phyloP scores from a whole-genome alignment of 306 rosid genomes.

The Trichosanthes truncata region DNA sequence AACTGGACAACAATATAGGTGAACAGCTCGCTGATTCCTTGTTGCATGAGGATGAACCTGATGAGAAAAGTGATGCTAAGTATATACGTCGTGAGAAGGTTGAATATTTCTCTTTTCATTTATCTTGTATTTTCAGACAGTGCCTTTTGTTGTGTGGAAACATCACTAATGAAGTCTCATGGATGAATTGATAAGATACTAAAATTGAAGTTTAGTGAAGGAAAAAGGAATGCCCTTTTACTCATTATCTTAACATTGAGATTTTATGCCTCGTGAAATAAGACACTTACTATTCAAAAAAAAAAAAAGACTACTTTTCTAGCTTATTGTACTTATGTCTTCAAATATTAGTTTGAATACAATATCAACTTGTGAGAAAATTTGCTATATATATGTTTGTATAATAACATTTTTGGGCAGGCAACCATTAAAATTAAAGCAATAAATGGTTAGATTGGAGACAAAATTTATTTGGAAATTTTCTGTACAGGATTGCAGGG shows the following conservation, averaged over 20 bases:
- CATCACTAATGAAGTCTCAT: not conserved
- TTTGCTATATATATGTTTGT: not conserved
- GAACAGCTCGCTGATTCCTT: slow-evolving; percentile 53
- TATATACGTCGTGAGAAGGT: slow-evolving; percentile 69
- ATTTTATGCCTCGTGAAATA: not conserved
- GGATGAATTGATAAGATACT: not conserved
- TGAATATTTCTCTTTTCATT: slow-evolving; percentile 5
- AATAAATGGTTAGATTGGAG: not conserved
- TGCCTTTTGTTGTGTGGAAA: not conserved
- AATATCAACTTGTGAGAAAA: not conserved
- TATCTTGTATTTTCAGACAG: not conserved
- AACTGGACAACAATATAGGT: slow-evolving; percentile 34
- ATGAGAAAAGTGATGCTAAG: slow-evolving; percentile 34
- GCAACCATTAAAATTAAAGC: not conserved
- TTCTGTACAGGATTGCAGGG: slow-evolving; percentile 70
- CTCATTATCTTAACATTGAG: not conserved
- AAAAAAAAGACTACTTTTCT: too few species aligned
- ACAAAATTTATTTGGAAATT: slow-evolving; percentile 19
- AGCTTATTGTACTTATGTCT: not conserved
- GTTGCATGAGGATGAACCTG: slow-evolving; percentile 52
- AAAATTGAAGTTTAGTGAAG: not conserved
- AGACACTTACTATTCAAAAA: not conserved
- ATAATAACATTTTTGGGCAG: not conserved
- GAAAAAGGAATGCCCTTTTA: not conserved
- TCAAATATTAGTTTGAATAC: not conserved